Percentiles rank a stretch among this genome's conserved stretches.
Conservation (phyloP, 2,329 filamentous ascomycete species). For the Cladosporium sp. region DNA sequence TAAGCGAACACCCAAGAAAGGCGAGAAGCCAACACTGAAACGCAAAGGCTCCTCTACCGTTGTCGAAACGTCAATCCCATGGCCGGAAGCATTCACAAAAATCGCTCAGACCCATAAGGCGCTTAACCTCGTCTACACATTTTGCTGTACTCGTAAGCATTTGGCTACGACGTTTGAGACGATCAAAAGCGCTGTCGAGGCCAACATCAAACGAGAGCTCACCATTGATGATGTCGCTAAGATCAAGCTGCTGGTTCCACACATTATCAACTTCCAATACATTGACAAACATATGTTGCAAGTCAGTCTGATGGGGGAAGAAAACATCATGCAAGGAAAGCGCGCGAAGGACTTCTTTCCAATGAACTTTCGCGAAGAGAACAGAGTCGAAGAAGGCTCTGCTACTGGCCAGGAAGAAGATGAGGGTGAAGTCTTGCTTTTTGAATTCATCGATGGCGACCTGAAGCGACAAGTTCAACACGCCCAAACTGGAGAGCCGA, state of each 20-base stretch:
- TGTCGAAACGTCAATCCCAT: slow-evolving; percentile 55
- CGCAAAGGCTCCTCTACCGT: slow-evolving; percentile 48
- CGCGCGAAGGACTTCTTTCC: slow-evolving; percentile 49
- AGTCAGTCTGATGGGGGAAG: slow-evolving; percentile 69
- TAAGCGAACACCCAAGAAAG: slow-evolving; percentile 40
- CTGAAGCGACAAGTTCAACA: slow-evolving; percentile 73
- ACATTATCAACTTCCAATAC: slow-evolving; percentile 76
- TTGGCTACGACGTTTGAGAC: slow-evolving; percentile 88
- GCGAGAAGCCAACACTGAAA: slow-evolving; percentile 36
- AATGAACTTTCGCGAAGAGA: slow-evolving; percentile 32
- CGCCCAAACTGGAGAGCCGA: slow-evolving; percentile 69
- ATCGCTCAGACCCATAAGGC: slow-evolving; percentile 77
- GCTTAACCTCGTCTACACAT: slow-evolving; percentile 89
- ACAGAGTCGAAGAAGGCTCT: slow-evolving; percentile 32
- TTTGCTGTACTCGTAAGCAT: slow-evolving; percentile 89
- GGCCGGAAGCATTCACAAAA: slow-evolving; percentile 70
- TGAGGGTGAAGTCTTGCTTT: slow-evolving; percentile 66
- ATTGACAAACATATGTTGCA: slow-evolving; percentile 81
- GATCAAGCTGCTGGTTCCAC: slow-evolving; percentile 72
- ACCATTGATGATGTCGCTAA: slow-evolving; percentile 74
- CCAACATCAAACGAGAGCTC: slow-evolving; percentile 69
- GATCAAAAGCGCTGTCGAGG: slow-evolving; percentile 78
- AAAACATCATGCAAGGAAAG: slow-evolving; percentile 60
- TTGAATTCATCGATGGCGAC: slow-evolving; percentile 91
- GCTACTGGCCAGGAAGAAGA: slow-evolving; percentile 27